Conservation (phyloP, 352 stramenopile genomes). For the Phytophthora capsici region DNA sequence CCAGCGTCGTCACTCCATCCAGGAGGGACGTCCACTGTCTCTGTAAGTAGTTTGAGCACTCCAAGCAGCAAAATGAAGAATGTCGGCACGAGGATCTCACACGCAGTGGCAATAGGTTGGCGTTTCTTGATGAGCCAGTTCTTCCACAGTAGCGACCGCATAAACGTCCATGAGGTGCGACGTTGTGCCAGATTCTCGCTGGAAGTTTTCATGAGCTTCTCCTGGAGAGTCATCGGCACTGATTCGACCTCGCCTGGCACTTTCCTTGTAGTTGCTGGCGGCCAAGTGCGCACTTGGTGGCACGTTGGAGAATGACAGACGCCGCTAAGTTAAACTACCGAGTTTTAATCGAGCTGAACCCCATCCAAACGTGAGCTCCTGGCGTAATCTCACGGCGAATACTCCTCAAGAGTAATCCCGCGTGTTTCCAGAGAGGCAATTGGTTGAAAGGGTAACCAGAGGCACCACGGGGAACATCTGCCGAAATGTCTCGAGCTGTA, state of each 20-base stretch:
- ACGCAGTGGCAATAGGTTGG: constrained; percentile 46
- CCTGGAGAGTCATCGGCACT: constrained; percentile 7
- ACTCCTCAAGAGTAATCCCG: neutral
- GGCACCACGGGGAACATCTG: neutral
- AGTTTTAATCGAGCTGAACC: neutral
- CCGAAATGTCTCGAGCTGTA: neutral
- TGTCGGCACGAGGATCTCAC: constrained; percentile 57
- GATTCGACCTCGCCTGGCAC: neutral
- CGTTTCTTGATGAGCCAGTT: constrained; percentile 70
- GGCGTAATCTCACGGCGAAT: neutral
- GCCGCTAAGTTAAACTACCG: neutral
- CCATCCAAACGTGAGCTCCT: neutral
- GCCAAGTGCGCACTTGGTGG: neutral
- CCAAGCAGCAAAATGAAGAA: constrained; percentile 66
- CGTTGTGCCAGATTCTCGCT: constrained; percentile 8
- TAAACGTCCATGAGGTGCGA: constrained; percentile 29
- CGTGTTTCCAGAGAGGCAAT: neutral
- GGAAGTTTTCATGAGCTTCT: constrained; percentile 11
- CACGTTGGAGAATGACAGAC: neutral
- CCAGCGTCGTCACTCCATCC: constrained; percentile 51
- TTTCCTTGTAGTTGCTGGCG: neutral
- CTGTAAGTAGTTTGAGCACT: neutral
- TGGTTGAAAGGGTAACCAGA: neutral
- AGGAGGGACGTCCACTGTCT: constrained; percentile 47
- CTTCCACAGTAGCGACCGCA: constrained; percentile 63